Base-by-base conservation (phyloP, 2,329 filamentous ascomycete species). In the Boeremia lycopersici region DNA sequence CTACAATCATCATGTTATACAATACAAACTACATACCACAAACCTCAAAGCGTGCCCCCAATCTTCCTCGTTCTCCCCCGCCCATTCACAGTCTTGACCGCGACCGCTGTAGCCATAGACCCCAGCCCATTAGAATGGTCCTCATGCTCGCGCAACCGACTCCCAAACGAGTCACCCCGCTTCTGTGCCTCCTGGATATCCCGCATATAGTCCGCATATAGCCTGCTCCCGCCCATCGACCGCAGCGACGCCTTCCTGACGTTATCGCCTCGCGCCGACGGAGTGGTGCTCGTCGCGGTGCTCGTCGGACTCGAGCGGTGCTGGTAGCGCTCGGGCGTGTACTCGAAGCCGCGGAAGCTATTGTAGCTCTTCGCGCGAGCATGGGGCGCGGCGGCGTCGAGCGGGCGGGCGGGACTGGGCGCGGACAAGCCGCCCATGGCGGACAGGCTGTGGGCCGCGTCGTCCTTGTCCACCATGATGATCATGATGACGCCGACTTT, bases 401-500 rank as follows among this genome's bases (percentile, higher is more conserved):
- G 15, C n/a, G 19, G 19, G 11, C 28, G 11, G n/a, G 19, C 10
- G 11, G 35, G 12, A 6, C 40, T 31, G 8, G 25, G 28, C 15
- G 30, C 30, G 9, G 38, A 19, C 9, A 52, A 10, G 4, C 10
- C n/a, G 26, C 36, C 15, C 6, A 29, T 15, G 13, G 11, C 42
- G 0, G 46, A 19, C 29, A 50, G n/a, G n/a, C n/a, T 50, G 31
- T 44, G 19, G 11, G 9, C 8, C 2, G 9, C 19, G 9, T 89
- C 86, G 48, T 86, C 30, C 30, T 47, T 84, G 56, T 90, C 86
- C 1, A 90, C 84, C 44, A 91, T 80, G 1, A 90, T 81, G 10
- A 91, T 80, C 86, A 91, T 89, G 87, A 88, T 91, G 0, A 90
- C 88, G 29, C 89, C 89, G 0, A 90, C 82, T 4, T 82, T 79